Conservation (phyloP, 2,329 filamentous ascomycete genomes). For the Fusarium sp. region DNA sequence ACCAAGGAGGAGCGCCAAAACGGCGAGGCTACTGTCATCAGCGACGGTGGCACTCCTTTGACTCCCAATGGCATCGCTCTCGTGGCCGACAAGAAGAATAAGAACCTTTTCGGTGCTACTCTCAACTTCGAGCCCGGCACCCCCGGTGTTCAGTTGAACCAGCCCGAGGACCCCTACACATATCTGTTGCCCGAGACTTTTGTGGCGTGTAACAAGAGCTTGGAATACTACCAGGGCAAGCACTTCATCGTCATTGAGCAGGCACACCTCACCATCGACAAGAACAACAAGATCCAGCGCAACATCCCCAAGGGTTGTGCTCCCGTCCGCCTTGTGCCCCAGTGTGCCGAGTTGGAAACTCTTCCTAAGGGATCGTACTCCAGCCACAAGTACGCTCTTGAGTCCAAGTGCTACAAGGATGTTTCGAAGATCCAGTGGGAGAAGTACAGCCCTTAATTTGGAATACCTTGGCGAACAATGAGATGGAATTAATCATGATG, state of each 20-base stretch:
- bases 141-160: slow-evolving; percentile 47
- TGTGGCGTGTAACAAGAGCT: slow-evolving; percentile 54
- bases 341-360: slow-evolving; percentile 53
- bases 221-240: slow-evolving; percentile 53
- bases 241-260: slow-evolving; percentile 54
- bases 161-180: slow-evolving; percentile 36
- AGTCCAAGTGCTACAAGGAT: slow-evolving; percentile 53
- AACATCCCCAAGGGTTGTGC: slow-evolving; percentile 51
- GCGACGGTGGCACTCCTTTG: slow-evolving; percentile 53
- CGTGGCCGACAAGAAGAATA: slow-evolving; percentile 42
- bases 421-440: slow-evolving; percentile 45
- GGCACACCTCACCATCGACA: slow-evolving; percentile 42
- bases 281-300: slow-evolving; percentile 34
- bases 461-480: not conserved
- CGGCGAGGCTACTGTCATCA: slow-evolving; percentile 49
- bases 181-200: slow-evolving; percentile 49
- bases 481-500: slow-evolving; percentile 27
- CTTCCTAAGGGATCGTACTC: slow-evolving; percentile 49
- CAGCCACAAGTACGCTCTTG: slow-evolving; percentile 53
- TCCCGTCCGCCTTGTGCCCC: slow-evolving; percentile 54
- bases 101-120: slow-evolving; percentile 44
- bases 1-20: slow-evolving; percentile 50
- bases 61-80: slow-evolving; percentile 51
- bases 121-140: slow-evolving; percentile 51
- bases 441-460: slow-evolving; percentile 34